Percentiles rank a stretch among this genome's conserved stretches.
phyloP scores from a whole-genome alignment of 2,329 filamentous ascomycete genomes.

The Dactylellina cionopaga region DNA sequence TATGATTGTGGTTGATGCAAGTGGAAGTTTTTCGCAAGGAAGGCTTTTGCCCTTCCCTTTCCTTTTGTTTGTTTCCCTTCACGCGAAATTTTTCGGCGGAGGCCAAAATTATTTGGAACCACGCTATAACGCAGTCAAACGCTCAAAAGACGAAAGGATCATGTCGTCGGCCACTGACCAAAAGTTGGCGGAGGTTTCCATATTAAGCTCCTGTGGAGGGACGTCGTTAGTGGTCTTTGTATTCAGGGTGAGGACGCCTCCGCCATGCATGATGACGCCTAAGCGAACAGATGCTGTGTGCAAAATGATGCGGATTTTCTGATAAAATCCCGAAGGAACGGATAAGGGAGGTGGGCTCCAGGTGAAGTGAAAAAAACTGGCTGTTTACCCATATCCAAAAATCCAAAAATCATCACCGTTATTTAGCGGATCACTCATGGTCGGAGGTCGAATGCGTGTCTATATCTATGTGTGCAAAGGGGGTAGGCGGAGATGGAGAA shows the following conservation, averaged over 20 bases:
- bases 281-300: slow-evolving; percentile 47
- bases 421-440: slow-evolving; percentile 57
- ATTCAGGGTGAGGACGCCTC: slow-evolving; percentile 16
- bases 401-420: slow-evolving; percentile 82
- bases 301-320: slow-evolving; percentile 9
- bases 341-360: slow-evolving; percentile 42
- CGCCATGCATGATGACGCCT: slow-evolving; percentile 52
- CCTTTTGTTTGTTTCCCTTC: slow-evolving; percentile 11
- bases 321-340: slow-evolving; percentile 27
- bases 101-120: slow-evolving; percentile 6
- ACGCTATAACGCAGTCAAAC: slow-evolving; percentile 9
- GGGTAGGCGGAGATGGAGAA: slow-evolving; percentile 31
- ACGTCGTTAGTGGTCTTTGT: slow-evolving; percentile 43
- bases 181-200: slow-evolving; percentile 98
- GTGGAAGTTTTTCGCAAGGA: slow-evolving; percentile 27
- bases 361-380: slow-evolving; percentile 26
- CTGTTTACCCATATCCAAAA: slow-evolving; percentile 88
- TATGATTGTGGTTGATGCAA: slow-evolving; percentile 24
- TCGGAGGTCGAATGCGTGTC: slow-evolving; percentile 21
- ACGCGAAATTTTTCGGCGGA: slow-evolving; percentile 42
- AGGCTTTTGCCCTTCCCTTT: slow-evolving; percentile 24
- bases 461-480: slow-evolving; percentile 13
- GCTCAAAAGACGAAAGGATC: slow-evolving; percentile 5
- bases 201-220: slow-evolving; percentile 78
- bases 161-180: slow-evolving; percentile 68